Evolutionary conservation across 345 rosid species (phyloP), one percentile per base, ranked within the genome.

Genomic region (Cardamine chenopodiifolia): DNA sequence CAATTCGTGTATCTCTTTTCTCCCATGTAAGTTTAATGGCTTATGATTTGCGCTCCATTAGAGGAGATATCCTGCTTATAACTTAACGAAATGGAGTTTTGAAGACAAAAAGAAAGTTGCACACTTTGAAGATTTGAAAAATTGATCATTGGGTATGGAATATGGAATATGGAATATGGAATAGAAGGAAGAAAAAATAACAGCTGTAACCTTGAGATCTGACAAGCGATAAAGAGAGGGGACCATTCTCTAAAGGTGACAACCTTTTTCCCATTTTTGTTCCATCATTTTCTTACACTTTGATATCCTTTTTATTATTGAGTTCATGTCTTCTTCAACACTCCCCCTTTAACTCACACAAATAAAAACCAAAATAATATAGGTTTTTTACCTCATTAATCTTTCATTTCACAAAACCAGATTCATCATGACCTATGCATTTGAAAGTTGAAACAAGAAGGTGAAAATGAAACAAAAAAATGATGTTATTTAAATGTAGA

Each of bases 201-300:
- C 29, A 66, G 72, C 59, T 74, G 72, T 66, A 40, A 44, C 31
- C 12, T 65, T 65, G 71, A 44, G 29, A 65, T 66, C 42, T 74
- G 59, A 66, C 66, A 59, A 44, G 66, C 54, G 34, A n/a, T 31
- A 35, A 45, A 57, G 20, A 35, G 5, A 42, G 42, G 52, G 66
- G 78, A 74, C 78, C 67, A 74, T 8, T 35, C 52, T 47, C 15
- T 66, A 74, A 74, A 74, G 72, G 67, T 58, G 72, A 74, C 78
- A 48, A 66, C 72, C 78, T 66, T 74, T 66, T 57, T 31, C 1
- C 77, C 20, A 55, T 64, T 73, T 73, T 65, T 65, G 65, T 73
- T 73, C 57, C 58, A 73, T 73, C 71, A 18, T 73, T 53, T 64
- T 73, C 64, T 39, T 61, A 49, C 37, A 48, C 49, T 70, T 58